phyloP scores from a whole-genome alignment of 2,329 filamentous ascomycete genomes.

The Stenocarpella maydis region DNA sequence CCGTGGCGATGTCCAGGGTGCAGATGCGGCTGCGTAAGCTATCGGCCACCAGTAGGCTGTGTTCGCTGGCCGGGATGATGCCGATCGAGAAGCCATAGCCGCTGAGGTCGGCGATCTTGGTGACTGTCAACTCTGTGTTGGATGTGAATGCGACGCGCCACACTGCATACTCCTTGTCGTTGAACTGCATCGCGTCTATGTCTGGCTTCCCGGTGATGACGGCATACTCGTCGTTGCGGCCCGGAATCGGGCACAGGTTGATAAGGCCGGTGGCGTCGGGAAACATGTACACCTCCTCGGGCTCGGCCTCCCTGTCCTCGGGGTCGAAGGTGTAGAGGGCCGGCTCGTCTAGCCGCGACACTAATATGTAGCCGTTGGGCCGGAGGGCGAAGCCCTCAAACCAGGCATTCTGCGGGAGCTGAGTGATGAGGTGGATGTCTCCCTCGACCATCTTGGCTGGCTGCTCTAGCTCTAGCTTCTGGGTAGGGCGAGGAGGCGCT shows the following conservation, averaged over 20 bases:
- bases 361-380: slow-evolving; percentile 20
- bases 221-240: slow-evolving; percentile 19
- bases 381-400: slow-evolving; percentile 26
- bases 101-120: slow-evolving; percentile 17
- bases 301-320: slow-evolving; percentile 22
- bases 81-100: slow-evolving; percentile 18
- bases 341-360: slow-evolving; percentile 27
- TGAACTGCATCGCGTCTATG: slow-evolving; percentile 21
- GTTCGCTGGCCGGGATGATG: slow-evolving; percentile 24
- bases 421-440: slow-evolving; percentile 28
- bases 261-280: slow-evolving; percentile 13
- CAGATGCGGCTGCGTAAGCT: slow-evolving; percentile 10
- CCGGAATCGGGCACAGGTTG: slow-evolving; percentile 16
- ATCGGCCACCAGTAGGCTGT: slow-evolving; percentile 20
- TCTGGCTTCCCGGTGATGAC: slow-evolving; percentile 25
- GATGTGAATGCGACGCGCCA: slow-evolving; percentile 21
- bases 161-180: slow-evolving; percentile 3
- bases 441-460: slow-evolving; percentile 11
- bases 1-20: slow-evolving; percentile 16
- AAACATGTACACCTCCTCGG: slow-evolving; percentile 17
- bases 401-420: slow-evolving; percentile 28
- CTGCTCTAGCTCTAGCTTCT: neutral
- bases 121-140: neutral
- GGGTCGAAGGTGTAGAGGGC: slow-evolving; percentile 24
- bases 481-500: neutral